phyloP scores from a whole-genome alignment of 768 basidiomycete genomes.

The Roridomyces roridus region DNA sequence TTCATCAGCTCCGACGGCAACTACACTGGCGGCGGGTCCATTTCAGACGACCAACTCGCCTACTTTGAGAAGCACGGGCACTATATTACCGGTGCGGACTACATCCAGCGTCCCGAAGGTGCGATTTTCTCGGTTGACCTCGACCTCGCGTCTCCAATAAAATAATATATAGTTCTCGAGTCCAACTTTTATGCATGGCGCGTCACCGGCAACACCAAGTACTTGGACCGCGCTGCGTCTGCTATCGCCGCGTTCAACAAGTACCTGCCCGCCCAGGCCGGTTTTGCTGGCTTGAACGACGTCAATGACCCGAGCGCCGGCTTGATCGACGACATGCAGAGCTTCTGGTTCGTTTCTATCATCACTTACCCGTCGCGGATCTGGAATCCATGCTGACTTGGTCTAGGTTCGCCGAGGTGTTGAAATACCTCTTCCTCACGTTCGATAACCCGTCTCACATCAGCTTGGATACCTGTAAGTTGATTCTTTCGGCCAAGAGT shows the following conservation, averaged over 20 bases:
- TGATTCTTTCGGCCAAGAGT: background rate
- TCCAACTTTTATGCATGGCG: slow-evolving; percentile 83
- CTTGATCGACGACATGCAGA: slow-evolving; percentile 49
- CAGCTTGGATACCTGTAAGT: slow-evolving; percentile 53
- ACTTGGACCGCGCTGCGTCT: slow-evolving; percentile 48
- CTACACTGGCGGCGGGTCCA: slow-evolving; percentile 57
- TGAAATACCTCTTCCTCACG: slow-evolving; percentile 23
- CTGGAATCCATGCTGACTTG: slow-evolving; percentile 5
- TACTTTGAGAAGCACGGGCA: slow-evolving; percentile 71
- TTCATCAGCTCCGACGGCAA: slow-evolving; percentile 67
- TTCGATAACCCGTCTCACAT: slow-evolving; percentile 53
- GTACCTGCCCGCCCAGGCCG: slow-evolving; percentile 35
- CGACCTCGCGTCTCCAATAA: no score
- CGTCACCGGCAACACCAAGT: slow-evolving; percentile 51
- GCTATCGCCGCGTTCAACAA: slow-evolving; percentile 49
- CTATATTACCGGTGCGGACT: slow-evolving; percentile 61
- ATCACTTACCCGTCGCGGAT: no score
- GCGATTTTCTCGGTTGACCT: background rate
- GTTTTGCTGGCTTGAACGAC: slow-evolving; percentile 47
- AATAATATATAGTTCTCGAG: slow-evolving; percentile 74
- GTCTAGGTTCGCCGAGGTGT: slow-evolving; percentile 4
- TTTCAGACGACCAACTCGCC: slow-evolving; percentile 41
- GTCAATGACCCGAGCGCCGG: slow-evolving; percentile 32
- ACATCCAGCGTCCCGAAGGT: slow-evolving; percentile 71
- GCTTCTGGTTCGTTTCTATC: slow-evolving; percentile 55